These are phyloP conservation scores for Debaryomyces sp. DNA, from an alignment of 1,139 yeast genomes.

Conservation along the genomic window DNA sequence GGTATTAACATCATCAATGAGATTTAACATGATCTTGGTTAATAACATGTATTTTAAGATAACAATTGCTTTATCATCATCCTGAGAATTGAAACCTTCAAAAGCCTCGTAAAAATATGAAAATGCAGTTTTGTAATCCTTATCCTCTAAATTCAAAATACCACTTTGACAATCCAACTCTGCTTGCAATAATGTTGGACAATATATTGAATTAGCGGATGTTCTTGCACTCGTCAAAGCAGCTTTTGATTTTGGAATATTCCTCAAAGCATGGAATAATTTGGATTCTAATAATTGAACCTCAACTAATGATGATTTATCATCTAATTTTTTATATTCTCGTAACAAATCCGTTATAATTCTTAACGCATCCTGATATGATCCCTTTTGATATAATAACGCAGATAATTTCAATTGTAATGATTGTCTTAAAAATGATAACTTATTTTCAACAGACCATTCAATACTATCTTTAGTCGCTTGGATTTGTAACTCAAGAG, in stretches of 20 bases:
- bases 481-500: constrained; percentile 71
- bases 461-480: constrained; percentile 80
- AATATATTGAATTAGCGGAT: constrained; percentile 92
- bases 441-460: constrained; percentile 84
- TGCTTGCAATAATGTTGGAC: constrained; percentile 94
- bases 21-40: constrained; percentile 89
- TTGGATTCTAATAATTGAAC: constrained; percentile 91
- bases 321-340: constrained; percentile 93
- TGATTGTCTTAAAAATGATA: constrained; percentile 86
- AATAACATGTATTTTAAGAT: constrained; percentile 90
- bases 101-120: constrained; percentile 95
- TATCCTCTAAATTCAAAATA: constrained; percentile 93
- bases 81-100: constrained; percentile 74
- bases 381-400: constrained; percentile 65
- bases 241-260: constrained; percentile 90
- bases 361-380: constrained; percentile 70
- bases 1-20: constrained; percentile 81
- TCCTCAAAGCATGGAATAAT: constrained; percentile 88
- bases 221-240: constrained; percentile 95
- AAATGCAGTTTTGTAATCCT: constrained; percentile 94
- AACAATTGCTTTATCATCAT: constrained; percentile 68
- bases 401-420: constrained; percentile 83
- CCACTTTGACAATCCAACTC: constrained; percentile 96
- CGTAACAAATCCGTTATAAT: constrained; percentile 71
- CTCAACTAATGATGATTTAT: constrained; percentile 91